A percentile compares a stretch with the other conserved stretches of the same genome.
Evolutionary conservation across 805 yeast genomes (phyloP).

Genomic region (Cyberlindnera euphorbiiphila): DNA sequence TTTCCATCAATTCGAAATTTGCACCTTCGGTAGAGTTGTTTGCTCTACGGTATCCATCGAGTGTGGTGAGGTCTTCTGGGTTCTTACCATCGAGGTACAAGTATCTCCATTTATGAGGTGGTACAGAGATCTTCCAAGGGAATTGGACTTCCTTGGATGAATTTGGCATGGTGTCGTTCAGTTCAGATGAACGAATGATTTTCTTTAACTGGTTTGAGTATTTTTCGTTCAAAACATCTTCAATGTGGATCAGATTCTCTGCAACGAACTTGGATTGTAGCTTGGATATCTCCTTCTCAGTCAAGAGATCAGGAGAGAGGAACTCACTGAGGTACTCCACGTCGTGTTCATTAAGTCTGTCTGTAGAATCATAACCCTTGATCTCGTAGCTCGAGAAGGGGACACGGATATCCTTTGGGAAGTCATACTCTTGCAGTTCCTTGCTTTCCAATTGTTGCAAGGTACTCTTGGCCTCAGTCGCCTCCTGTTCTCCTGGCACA

Average conservation of each 20-base stretch:
- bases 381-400: conserved; percentile 39
- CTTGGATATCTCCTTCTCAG: conserved; percentile 33
- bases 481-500: conserved; percentile 77
- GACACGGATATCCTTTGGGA: conserved; percentile 60
- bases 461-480: conserved; percentile 68
- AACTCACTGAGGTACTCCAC: conserved; percentile 45
- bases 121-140: conserved; percentile 91
- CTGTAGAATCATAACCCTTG: conserved; percentile 24
- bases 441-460: conserved; percentile 75
- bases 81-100: conserved; percentile 72
- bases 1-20: conserved; percentile 42
- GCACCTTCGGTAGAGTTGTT: conserved; percentile 49
- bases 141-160: conserved; percentile 46
- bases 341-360: conserved; percentile 39
- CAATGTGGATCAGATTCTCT: conserved; percentile 67
- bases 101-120: conserved; percentile 90
- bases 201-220: conserved; percentile 45
- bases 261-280: conserved; percentile 54
- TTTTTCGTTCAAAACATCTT: conserved; percentile 55
- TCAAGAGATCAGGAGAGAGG: conserved; percentile 52
- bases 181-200: conserved; percentile 52
- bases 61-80: conserved; percentile 27
- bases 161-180: conserved; percentile 58
- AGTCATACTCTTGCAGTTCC: conserved; percentile 74
- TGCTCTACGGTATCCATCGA: conserved; percentile 30